Conservation (phyloP, 305 asterid genomes). For the Fraxinus sp. region DNA sequence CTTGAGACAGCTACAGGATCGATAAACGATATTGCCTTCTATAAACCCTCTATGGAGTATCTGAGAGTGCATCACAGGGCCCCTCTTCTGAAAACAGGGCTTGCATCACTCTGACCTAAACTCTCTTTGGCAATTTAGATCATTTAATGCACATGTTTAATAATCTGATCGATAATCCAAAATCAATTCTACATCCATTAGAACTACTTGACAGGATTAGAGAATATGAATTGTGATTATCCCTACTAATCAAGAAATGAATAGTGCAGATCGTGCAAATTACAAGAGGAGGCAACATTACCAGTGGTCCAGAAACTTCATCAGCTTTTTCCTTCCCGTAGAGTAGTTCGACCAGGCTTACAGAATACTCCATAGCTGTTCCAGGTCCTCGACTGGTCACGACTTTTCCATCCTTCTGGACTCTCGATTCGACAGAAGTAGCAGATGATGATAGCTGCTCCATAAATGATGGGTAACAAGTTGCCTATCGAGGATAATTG, state of each 20-base stretch:
- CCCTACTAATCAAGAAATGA: not conserved
- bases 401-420: slow-evolving; percentile 78
- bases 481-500: slow-evolving; percentile 55
- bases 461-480: slow-evolving; percentile 90
- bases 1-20: not conserved
- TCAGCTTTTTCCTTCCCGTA: slow-evolving; percentile 81
- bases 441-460: slow-evolving; percentile 66
- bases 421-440: slow-evolving; percentile 74
- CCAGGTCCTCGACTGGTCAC: slow-evolving; percentile 98
- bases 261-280: not conserved
- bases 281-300: slow-evolving; percentile 21
- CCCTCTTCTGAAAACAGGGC: not conserved
- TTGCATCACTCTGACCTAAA: not conserved
- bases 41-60: not conserved
- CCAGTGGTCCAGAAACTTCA: slow-evolving; percentile 86
- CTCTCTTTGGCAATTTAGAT: not conserved
- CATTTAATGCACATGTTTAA: not conserved
- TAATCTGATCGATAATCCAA: not conserved
- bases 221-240: not conserved
- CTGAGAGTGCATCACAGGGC: not conserved
- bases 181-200: not conserved
- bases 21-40: not conserved
- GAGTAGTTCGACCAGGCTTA: slow-evolving; percentile 73
- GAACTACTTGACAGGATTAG: not conserved
- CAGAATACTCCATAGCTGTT: slow-evolving; percentile 79